These are phyloP conservation scores for Pyrus hybrid DNA, from an alignment of 331 rosid genomes.

Conservation along the genomic window DNA sequence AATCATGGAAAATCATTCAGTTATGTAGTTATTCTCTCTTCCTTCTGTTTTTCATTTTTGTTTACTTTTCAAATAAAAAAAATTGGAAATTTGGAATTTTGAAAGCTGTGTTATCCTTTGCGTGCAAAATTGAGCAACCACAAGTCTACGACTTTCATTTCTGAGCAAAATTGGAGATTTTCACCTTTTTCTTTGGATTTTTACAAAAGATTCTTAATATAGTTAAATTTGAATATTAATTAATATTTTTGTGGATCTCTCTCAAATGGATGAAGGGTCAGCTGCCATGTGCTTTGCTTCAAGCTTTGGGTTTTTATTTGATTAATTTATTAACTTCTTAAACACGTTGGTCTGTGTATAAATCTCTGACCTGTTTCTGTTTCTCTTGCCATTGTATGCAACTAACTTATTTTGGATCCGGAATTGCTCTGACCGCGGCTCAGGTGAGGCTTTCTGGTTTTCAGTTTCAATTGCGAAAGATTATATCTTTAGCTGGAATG, in stretches of 20 bases:
- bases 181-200: neutral
- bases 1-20: neutral
- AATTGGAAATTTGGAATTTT: neutral
- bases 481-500: neutral
- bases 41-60: neutral
- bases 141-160: neutral
- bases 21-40: neutral
- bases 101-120: neutral
- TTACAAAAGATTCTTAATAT: neutral
- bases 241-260: slow-evolving; percentile 21
- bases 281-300: slow-evolving; percentile 38
- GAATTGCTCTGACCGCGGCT: slow-evolving; percentile 21
- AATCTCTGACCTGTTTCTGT: slow-evolving; percentile 22
- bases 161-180: neutral
- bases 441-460: slow-evolving; percentile 40
- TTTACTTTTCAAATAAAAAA: neutral
- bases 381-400: slow-evolving; percentile 19
- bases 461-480: neutral
- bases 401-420: slow-evolving; percentile 27
- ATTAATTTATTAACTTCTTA: slow-evolving; percentile 21
- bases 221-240: slow-evolving; percentile 33
- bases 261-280: slow-evolving; percentile 13
- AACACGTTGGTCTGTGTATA: slow-evolving; percentile 28
- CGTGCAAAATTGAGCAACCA: slow-evolving; percentile 3
- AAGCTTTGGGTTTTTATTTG: slow-evolving; percentile 26